Conservation (phyloP, 345 rosid genomes). For the Excoecaria agallocha region DNA sequence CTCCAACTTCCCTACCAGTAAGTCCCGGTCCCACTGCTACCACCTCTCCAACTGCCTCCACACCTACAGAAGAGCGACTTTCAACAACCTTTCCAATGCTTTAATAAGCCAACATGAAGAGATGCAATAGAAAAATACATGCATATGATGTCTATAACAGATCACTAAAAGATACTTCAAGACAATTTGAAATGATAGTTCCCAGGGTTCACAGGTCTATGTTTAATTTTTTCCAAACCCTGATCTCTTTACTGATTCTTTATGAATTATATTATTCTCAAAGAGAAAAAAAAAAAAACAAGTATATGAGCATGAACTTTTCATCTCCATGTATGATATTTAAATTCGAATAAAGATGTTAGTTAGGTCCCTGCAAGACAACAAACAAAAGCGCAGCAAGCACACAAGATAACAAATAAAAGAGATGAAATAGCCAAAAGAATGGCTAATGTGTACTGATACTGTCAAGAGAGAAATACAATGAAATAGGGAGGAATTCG, state of each 20-base stretch:
- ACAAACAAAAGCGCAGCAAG: too few species aligned
- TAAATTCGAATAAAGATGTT: too few species aligned
- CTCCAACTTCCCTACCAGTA: conserved; percentile 73
- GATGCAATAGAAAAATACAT: neutral
- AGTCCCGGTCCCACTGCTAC: conserved; percentile 78
- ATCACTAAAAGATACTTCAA: neutral
- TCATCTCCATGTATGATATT: neutral
- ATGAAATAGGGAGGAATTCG: too few species aligned
- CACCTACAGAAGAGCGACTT: conserved; percentile 36
- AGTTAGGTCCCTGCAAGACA: too few species aligned
- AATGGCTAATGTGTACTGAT: too few species aligned
- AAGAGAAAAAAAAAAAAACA: neutral
- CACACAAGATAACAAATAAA: too few species aligned
- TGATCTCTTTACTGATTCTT: neutral
- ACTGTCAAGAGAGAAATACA: too few species aligned
- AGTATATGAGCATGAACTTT: neutral
- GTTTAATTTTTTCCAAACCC: neutral
- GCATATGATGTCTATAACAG: neutral
- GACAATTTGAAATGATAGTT: neutral
- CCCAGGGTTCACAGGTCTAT: neutral
- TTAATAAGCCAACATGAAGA: neutral
- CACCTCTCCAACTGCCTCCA: conserved; percentile 93
- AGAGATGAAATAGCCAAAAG: too few species aligned
- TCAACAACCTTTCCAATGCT: neutral
- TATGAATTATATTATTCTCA: neutral